phyloP scores from a whole-genome alignment of 2,329 filamentous ascomycete genomes.

The Fusarium sp. region DNA sequence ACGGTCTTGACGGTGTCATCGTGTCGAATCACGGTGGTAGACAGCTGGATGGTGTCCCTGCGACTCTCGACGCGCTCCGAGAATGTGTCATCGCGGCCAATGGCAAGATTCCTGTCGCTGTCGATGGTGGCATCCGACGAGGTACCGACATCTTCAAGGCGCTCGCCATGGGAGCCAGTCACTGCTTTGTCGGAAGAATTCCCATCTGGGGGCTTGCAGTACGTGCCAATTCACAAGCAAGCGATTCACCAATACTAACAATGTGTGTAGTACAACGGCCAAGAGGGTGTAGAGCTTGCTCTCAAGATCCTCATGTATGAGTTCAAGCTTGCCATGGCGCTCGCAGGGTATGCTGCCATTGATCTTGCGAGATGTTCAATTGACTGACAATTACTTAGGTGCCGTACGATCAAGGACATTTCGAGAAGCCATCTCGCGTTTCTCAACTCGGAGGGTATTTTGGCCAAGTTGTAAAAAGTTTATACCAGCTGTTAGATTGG shows the following conservation, averaged over 20 bases:
- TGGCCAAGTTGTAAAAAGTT: constrained; percentile 26
- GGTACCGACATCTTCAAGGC: constrained; percentile 50
- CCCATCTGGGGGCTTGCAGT: constrained; percentile 54
- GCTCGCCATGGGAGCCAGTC: constrained; percentile 45
- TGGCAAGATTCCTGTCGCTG: constrained; percentile 69
- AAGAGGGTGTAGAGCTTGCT: constrained; percentile 47
- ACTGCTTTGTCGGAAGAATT: constrained; percentile 41
- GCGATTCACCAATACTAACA: not conserved
- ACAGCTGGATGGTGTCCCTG: constrained; percentile 57
- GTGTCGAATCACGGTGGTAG: constrained; percentile 41
- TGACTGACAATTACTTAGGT: constrained; percentile 11
- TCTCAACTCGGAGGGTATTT: constrained; percentile 27
- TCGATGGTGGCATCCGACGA: constrained; percentile 48
- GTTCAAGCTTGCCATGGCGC: constrained; percentile 43
- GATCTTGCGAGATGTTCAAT: not conserved
- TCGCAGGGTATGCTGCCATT: constrained; percentile 27
- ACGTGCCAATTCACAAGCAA: not conserved
- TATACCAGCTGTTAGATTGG: not conserved
- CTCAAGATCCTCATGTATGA: constrained; percentile 51
- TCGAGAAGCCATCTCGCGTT: constrained; percentile 31
- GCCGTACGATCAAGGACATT: constrained; percentile 39
- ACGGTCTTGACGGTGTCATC: constrained; percentile 47
- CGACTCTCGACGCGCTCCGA: constrained; percentile 69
- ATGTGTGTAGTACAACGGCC: constrained; percentile 40
- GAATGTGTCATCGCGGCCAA: constrained; percentile 71